These are phyloP conservation scores for Zygnema cylindricum DNA, from an alignment of 139 green algal genomes.

Conservation along the genomic window DNA sequence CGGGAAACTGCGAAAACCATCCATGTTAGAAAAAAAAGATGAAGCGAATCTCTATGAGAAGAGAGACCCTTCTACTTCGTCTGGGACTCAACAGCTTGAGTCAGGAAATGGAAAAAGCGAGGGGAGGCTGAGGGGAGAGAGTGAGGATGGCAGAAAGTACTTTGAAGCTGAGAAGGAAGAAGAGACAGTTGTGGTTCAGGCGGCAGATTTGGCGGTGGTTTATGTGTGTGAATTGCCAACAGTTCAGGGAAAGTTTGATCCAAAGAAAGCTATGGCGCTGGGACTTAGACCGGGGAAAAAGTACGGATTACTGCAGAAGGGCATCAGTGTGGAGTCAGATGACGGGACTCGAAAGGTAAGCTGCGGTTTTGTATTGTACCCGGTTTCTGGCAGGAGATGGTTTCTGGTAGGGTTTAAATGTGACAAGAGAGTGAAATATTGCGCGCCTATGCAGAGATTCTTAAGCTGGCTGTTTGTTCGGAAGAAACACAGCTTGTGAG, in stretches of 20 bases:
- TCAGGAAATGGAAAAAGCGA: background rate
- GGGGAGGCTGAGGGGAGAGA: background rate
- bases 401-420: background rate
- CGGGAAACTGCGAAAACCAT: background rate
- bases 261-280: conserved; percentile 76
- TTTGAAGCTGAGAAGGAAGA: no score
- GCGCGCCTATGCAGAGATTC: background rate
- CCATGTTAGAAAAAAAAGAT: background rate
- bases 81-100: background rate
- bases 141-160: background rate
- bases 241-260: conserved; percentile 87
- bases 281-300: conserved; percentile 76
- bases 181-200: background rate
- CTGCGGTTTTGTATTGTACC: background rate
- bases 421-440: background rate
- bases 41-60: background rate
- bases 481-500: no score
- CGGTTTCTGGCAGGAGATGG: background rate
- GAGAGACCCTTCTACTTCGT: background rate
- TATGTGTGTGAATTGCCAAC: conserved; percentile 73
- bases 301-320: conserved; percentile 79
- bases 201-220: conserved; percentile 44
- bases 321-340: conserved; percentile 68
- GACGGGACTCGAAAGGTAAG: conserved; percentile 63
- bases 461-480: no score